Base-by-base conservation (phyloP, 192 early-diverging fungal species). In the Coemansia furcata region DNA sequence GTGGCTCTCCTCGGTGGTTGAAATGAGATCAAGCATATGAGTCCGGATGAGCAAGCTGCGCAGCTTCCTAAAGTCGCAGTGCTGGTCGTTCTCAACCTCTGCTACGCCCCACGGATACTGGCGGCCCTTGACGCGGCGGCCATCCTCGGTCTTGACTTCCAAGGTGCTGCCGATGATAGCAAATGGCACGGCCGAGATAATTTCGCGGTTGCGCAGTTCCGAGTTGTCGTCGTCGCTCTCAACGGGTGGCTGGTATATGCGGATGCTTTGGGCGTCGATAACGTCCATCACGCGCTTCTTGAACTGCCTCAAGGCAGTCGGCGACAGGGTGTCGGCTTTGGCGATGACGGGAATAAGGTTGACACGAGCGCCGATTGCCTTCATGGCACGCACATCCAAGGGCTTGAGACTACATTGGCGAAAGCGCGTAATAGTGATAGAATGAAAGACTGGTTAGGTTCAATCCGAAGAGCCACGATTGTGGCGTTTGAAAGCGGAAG, bases 71-170 rank as follows among this genome's bases (percentile, higher is more conserved):
- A 98, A 98, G 77, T 98, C 96, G 84, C 95, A 98, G 84, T 98
- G 97, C 61, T 88, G 86, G 82, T 99, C 97, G 78, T 98, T 99
- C 77, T 99, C 97, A 17, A 99, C 97, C 87, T 99, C 96, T 26
- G 94, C 95, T 65, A 97, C 95, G 74, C 97, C 97, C 97, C 97
- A 99, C 21, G 92, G 89, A 83, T 98, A 99, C 82, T 96, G 88
- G 65, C 97, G 90, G 60, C 97, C 97, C 69, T 94, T 96, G 71
- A 98, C 96, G 49, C 78, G 87, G 63, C 93, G 89, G 14, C 97
- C 97, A 65, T 95, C 93, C 49, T 84, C 78, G 23, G 87, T 89
- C 57, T 78, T 74, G 50, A 98, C 93, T 66, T 98, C 96, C 62
- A 89, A 86, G 55, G 92, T 93, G 80, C 88, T 90, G 47, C 94